These are phyloP conservation scores for Cordyceps farinosa DNA, from an alignment of 2,329 filamentous ascomycete species.

Conservation along the genomic window DNA sequence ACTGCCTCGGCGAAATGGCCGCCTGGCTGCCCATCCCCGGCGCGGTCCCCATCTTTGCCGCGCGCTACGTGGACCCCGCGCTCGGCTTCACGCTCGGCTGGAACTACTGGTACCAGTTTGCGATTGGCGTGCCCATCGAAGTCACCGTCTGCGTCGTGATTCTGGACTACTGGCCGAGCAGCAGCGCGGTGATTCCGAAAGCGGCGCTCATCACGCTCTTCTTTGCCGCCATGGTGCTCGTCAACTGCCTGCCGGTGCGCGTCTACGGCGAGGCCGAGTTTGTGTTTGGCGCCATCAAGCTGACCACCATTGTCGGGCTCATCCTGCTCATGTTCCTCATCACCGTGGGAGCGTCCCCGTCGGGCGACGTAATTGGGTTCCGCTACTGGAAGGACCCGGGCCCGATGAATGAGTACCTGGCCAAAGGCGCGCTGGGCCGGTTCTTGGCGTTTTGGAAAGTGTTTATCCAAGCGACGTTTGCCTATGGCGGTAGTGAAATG, in stretches of 20 bases:
- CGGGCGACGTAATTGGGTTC: conserved; percentile 42
- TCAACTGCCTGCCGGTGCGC: conserved; percentile 39
- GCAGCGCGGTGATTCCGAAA: conserved; percentile 22
- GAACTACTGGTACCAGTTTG: conserved; percentile 51
- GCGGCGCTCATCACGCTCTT: conserved; percentile 36
- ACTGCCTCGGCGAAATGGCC: conserved; percentile 55
- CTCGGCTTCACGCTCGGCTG: conserved; percentile 48
- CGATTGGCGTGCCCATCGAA: conserved; percentile 47
- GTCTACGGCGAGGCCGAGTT: conserved; percentile 55
- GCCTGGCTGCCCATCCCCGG: conserved; percentile 58
- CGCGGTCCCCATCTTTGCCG: conserved; percentile 48
- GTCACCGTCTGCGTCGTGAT: conserved; percentile 45
- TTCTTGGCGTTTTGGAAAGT: conserved; percentile 44
- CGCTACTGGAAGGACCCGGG: conserved; percentile 43
- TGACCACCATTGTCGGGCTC: conserved; percentile 46
- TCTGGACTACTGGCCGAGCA: conserved; percentile 42
- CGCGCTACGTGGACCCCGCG: conserved; percentile 45
- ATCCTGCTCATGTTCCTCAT: conserved; percentile 49
- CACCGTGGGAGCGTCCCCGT: conserved; percentile 44
- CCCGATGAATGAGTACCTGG: conserved; percentile 40
- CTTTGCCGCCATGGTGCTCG: conserved; percentile 34
- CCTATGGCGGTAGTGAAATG: conserved; percentile 43
- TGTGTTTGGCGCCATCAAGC: conserved; percentile 45
- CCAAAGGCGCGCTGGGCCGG: conserved; percentile 34
- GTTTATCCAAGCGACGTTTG: conserved; percentile 46